Base-by-base conservation (phyloP, 768 basidiomycete species). In the Kondoa malvinella region DNA sequence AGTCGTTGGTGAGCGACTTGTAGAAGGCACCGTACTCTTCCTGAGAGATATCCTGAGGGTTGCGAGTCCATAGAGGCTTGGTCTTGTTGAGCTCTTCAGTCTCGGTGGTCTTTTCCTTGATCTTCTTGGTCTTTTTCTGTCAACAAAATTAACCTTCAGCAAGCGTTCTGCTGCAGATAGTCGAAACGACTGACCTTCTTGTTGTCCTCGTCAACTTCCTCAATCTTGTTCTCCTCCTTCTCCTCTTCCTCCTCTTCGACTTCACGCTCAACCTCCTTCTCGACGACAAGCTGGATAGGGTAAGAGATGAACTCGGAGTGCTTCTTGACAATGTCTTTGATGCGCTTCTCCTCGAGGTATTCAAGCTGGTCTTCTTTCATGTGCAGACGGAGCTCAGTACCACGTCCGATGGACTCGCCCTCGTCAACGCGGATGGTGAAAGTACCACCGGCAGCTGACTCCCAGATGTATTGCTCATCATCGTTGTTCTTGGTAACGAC, bases 261-360 rank as follows among this genome's bases (percentile, higher is more conserved):
- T 72, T 90, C 94, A 88, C 92, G 96, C 82, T 99, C 95, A 65
- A 92, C 89, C 82, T 97, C 95, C 85, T 99, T 99, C 76, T 89
- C 90, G 69, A 96, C 92, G 63, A 90, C 90, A 71, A 99, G 85
- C 77, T 97, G 92, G 76, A 97, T 99, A 72, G 95, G 95, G 81
- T 97, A 97, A 32, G 92, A 96, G 80, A 97, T 99, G 82, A 97
- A 97, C 81, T 99, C 94, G 76, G 94, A 97, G 83, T 99, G 94
- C 83, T 97, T 97, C 85, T 99, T 97, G 78, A 99, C 94, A 73
- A 94, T 89, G 73, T 97, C 95, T 83, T 92, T 94, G 83, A 97
- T 89, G 79, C 86, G 86, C 84, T 95, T 95, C 85, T 99, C 94
- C 82, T 99, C 94, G 59, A 96, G 84, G 81, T 96, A 97, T 79